Evolutionary conservation across 192 early-diverging fungal species (phyloP).

Genomic region (Umbelopsis isabellina): DNA sequence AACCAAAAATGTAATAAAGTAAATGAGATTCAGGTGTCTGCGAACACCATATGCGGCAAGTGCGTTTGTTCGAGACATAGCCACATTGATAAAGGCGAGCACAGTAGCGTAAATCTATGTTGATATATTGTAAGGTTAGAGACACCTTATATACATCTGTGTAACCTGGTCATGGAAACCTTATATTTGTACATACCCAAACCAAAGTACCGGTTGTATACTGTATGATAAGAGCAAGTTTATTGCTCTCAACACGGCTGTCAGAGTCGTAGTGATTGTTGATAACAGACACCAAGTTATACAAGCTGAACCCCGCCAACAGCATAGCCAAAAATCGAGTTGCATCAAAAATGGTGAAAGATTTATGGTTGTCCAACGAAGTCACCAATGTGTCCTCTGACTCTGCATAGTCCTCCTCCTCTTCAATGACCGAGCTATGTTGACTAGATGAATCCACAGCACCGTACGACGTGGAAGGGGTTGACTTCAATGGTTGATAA

Average conservation of each 20-base stretch:
- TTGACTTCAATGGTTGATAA: constrained; percentile 9
- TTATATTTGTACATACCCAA: constrained; percentile 26
- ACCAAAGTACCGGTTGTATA: background rate
- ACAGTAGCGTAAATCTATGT: constrained; percentile 13
- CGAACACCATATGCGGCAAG: constrained; percentile 24
- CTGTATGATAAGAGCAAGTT: constrained; percentile 18
- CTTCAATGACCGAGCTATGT: background rate
- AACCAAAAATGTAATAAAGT: constrained; percentile 25
- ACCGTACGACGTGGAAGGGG: background rate
- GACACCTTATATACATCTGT: background rate
- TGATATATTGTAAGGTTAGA: background rate
- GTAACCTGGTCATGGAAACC: background rate
- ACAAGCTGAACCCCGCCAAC: constrained; percentile 1
- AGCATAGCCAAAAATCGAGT: constrained; percentile 25
- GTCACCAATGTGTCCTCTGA: constrained; percentile 25
- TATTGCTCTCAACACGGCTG: constrained; percentile 6
- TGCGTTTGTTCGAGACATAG: constrained; percentile 8
- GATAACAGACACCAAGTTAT: constrained; percentile 5
- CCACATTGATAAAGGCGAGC: constrained; percentile 1
- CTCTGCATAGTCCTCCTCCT: constrained; percentile 9
- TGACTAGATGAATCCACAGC: constrained; percentile 15
- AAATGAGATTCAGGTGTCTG: constrained; percentile 34
- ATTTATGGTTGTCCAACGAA: background rate
- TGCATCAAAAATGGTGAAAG: constrained; percentile 23
- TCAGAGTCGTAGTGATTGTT: constrained; percentile 24